Percentiles rank a stretch among this genome's conserved stretches.
phyloP scores from a whole-genome alignment of 805 yeast species.

The Yarrowia sp. region DNA sequence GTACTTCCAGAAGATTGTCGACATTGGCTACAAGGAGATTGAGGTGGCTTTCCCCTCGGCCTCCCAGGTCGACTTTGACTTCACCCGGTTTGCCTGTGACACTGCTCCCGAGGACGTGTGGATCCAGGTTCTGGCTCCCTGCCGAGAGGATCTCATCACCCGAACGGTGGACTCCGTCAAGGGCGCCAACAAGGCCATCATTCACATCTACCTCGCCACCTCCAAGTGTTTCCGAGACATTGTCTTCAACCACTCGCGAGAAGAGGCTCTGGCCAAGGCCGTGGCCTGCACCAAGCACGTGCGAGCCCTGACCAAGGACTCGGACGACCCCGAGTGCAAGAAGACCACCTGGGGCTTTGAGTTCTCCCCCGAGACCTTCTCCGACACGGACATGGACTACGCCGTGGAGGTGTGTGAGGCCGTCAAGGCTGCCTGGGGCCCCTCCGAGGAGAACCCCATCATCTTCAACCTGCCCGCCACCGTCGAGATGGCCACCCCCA shows the following conservation, averaged over 20 bases:
- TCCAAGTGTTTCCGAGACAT: slow-evolving; percentile 76
- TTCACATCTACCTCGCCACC: slow-evolving; percentile 78
- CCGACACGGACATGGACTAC: slow-evolving; percentile 71
- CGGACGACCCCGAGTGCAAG: slow-evolving; percentile 61
- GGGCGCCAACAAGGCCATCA: slow-evolving; percentile 78
- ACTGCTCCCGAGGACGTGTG: slow-evolving; percentile 78
- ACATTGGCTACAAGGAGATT: slow-evolving; percentile 80
- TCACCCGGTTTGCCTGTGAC: slow-evolving; percentile 76
- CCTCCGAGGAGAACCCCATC: slow-evolving; percentile 67
- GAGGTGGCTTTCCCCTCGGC: slow-evolving; percentile 87
- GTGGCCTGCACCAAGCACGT: slow-evolving; percentile 68
- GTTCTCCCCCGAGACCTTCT: slow-evolving; percentile 81
- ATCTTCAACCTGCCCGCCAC: slow-evolving; percentile 86
- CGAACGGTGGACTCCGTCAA: slow-evolving; percentile 74
- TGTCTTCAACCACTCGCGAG: slow-evolving; percentile 66
- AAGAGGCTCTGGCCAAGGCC: slow-evolving; percentile 67
- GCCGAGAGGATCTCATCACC: slow-evolving; percentile 73
- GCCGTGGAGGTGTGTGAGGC: slow-evolving; percentile 74
- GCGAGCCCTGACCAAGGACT: slow-evolving; percentile 63
- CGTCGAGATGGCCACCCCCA: slow-evolving; percentile 82
- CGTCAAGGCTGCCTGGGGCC: slow-evolving; percentile 77
- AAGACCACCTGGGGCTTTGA: slow-evolving; percentile 76
- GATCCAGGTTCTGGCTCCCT: slow-evolving; percentile 77
- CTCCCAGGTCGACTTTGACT: slow-evolving; percentile 79
- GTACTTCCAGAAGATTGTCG: slow-evolving; percentile 71